A percentile compares a stretch with the other conserved stretches of the same genome.
Conservation (phyloP, 192 early-diverging fungal species). For the Mortierella claussenii region DNA sequence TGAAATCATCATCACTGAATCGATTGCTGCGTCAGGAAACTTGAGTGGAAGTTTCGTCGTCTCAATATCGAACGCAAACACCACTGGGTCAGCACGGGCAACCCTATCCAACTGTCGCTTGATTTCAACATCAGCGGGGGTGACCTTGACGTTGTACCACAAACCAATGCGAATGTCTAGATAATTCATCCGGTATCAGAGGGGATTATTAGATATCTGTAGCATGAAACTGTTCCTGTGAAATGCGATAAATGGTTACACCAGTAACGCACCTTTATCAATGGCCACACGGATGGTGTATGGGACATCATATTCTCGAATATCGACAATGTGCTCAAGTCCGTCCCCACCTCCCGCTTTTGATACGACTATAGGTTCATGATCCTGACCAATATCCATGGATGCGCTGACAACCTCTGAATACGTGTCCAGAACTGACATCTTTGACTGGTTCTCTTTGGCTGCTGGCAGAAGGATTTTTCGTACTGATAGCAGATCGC, state of each 20-base stretch:
- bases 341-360: slow-evolving; percentile 60
- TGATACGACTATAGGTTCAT: slow-evolving; percentile 22
- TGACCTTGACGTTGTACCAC: slow-evolving; percentile 90
- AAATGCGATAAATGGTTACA: too few relatives aligned
- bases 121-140: slow-evolving; percentile 62
- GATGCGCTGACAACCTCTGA: slow-evolving; percentile 72
- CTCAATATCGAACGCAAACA: slow-evolving; percentile 98
- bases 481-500: slow-evolving; percentile 80
- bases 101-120: slow-evolving; percentile 81
- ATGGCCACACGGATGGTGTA: slow-evolving; percentile 97
- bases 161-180: slow-evolving; percentile 91
- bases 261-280: slow-evolving; percentile 75
- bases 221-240: too few relatives aligned
- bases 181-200: too few relatives aligned
- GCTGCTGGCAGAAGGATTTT: slow-evolving; percentile 77
- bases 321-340: slow-evolving; percentile 82
- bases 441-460: slow-evolving; percentile 72
- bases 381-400: slow-evolving; percentile 23
- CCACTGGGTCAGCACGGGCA: slow-evolving; percentile 93
- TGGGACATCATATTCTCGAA: slow-evolving; percentile 97
- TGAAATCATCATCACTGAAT: slow-evolving; percentile 99
- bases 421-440: slow-evolving; percentile 73
- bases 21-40: slow-evolving; percentile 91
- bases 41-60: slow-evolving; percentile 97
- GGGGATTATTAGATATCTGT: too few relatives aligned